Evolutionary conservation across 108 stramenopile genomes (phyloP), one percentile per base, ranked within the genome.

Genomic region (Skeletonema potamos): DNA sequence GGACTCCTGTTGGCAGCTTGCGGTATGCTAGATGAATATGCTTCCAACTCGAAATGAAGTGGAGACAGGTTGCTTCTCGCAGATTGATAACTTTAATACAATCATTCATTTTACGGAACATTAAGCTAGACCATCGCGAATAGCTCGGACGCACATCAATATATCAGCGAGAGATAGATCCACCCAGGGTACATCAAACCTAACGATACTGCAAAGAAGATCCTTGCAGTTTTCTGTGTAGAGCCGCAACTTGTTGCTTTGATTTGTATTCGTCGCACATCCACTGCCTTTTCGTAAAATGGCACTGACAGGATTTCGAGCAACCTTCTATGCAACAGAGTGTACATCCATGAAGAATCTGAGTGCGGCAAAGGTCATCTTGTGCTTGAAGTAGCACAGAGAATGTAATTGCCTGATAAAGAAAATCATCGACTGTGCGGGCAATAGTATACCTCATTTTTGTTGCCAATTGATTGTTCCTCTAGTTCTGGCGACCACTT

Each of bases 1-100:
- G 98, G 97, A 39, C 68, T 99, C 24, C 27, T 99, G 24, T 74
- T 97, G 34, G 97, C 98, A n/a, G 87, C 92, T 26, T 84, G 76
- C 30, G 89, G 89, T 2, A 75, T 86, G 73, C 54, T 92, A 61
- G 88, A 92, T 62, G 79, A 82, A 26, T 84, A 88, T 68, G 44
- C 89, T 34, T 17, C 30, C 11, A 64, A 56, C 27, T 46, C 27
- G 10, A 56, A 71, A 29, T 71, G 44, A 63, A 54, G 24, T 17
- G 51, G 51, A 15, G 51, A 54, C 13, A 63, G 30, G 29, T 30
- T 58, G 7, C 15, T 13, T n/a, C 18, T 22, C 48, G 15, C 48
- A 22, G 48, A 22, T 54, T 20, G 59, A 54, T 46, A 20, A 46
- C 51, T 54, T 60, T 54, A 60, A 54, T 22, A 60, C 48, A 51